Conservation (phyloP, 306 rosid genomes). For the Lablab purpureus region DNA sequence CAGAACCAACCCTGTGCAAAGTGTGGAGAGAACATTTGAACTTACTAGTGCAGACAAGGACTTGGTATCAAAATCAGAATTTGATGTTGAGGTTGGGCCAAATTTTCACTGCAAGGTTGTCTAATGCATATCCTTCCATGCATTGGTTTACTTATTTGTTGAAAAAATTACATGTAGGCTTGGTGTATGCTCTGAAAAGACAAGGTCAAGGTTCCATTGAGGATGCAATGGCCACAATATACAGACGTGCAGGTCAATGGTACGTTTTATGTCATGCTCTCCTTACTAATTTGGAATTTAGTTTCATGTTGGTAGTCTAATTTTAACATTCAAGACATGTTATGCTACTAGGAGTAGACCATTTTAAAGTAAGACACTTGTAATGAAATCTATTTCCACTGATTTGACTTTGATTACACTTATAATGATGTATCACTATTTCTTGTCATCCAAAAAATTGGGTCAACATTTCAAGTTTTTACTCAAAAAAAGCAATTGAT, state of each 20-base stretch:
- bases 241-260: slow-evolving; percentile 95
- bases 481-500: too few relatives aligned
- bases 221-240: slow-evolving; percentile 99
- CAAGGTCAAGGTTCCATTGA: slow-evolving; percentile 89
- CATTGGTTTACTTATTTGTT: slow-evolving; percentile 38
- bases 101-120: slow-evolving; percentile 33
- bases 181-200: slow-evolving; percentile 99
- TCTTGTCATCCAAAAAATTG: too few relatives aligned
- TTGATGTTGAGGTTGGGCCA: slow-evolving; percentile 85
- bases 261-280: slow-evolving; percentile 43
- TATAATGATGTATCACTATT: too few relatives aligned
- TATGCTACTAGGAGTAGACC: slow-evolving; percentile 12
- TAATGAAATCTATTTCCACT: background rate
- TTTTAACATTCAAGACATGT: slow-evolving; percentile 20
- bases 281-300: background rate
- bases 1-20: slow-evolving; percentile 88
- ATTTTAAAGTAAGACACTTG: background rate
- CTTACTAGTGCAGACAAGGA: slow-evolving; percentile 85
- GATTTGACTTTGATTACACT: slow-evolving; percentile 26
- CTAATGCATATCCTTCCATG: slow-evolving; percentile 30
- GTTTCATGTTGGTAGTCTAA: slow-evolving; percentile 21
- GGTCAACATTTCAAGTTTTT: too few relatives aligned
- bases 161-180: slow-evolving; percentile 58
- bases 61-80: slow-evolving; percentile 70
- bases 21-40: slow-evolving; percentile 84